phyloP scores from a whole-genome alignment of 2,329 filamentous ascomycete genomes.

The Teratosphaeria destructans region DNA sequence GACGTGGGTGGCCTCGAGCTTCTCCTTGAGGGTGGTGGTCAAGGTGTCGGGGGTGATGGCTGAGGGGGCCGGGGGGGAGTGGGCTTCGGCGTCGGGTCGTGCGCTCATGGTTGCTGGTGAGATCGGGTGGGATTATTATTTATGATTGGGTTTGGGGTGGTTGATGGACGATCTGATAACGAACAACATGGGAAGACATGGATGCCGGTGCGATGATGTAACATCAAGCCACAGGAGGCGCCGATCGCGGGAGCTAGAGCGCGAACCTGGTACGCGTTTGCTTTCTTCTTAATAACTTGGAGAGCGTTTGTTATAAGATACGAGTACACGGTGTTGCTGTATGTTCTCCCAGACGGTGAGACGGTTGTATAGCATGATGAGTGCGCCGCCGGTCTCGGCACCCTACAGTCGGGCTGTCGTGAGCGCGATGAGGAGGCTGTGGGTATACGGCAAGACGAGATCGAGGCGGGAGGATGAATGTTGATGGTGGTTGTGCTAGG shows the following conservation, averaged over 20 bases:
- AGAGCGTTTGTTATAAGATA: neutral
- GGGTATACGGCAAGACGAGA: slow-evolving; percentile 27
- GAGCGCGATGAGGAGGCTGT: slow-evolving; percentile 69
- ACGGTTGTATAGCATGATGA: slow-evolving; percentile 30
- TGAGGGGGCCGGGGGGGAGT: slow-evolving; percentile 38
- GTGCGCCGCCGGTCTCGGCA: slow-evolving; percentile 32
- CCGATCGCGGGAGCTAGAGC: neutral
- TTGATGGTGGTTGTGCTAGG: slow-evolving; percentile 36
- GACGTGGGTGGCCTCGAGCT: slow-evolving; percentile 66
- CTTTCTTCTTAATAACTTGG: neutral
- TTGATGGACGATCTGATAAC: neutral
- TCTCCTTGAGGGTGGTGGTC: slow-evolving; percentile 55
- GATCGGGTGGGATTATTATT: no score
- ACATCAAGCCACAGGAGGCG: neutral
- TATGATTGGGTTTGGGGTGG: neutral
- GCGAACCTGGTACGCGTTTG: neutral
- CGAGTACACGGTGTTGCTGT: neutral
- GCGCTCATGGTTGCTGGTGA: slow-evolving; percentile 30
- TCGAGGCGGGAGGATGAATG: neutral
- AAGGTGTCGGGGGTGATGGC: slow-evolving; percentile 65
- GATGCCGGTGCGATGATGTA: neutral
- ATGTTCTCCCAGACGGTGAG: slow-evolving; percentile 25
- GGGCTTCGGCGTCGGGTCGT: slow-evolving; percentile 31
- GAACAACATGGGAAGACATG: neutral
- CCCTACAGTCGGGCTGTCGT: slow-evolving; percentile 62